Evolutionary conservation across 2,329 filamentous ascomycete species (phyloP), one percentile per base, ranked within the genome.

Genomic region (Paracamarosporium sp.): DNA sequence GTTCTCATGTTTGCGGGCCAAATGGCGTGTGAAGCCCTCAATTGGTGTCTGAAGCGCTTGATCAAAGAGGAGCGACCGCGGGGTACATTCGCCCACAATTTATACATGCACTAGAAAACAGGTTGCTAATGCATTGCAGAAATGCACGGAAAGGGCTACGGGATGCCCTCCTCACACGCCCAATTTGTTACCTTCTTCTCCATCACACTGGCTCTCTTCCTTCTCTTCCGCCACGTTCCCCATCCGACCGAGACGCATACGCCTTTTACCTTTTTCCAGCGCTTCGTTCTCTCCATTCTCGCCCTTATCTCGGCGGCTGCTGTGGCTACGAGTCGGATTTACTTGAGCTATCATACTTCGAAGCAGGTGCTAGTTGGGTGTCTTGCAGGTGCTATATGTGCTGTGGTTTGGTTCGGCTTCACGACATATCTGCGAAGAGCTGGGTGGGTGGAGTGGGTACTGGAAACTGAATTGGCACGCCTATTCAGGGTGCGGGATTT

Each of bases 101-200:
- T 9, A 2, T 77, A n/a, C 17, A 24, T 9, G 4, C 9, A 25
- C 13, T 17, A n/a, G 20, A 27, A 15, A 6, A 20, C 9, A 24
- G 41, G 1, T 17, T 40, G 46, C 61, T 65, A 38, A 68, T 38
- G 40, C 17, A 17, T 50, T 5, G 24, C 54, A 88, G 86, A 86
- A 77, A 87, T 89, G 82, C 88, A 93, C 71, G 86, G 92, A 55
- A 96, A 96, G 77, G 95, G 95, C 63, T 99, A 99, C 74, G 96
- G 95, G 68, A 99, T 99, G 96, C 95, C 95, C 11, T 89, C 86
- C 7, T 97, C 93, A 35, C 95, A 99, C 79, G 91, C 95, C 8
- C 95, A 99, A 80, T 99, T 97, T 75, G 90, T 94, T 60, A 86
- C 90, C 55, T 99, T 92, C 82, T 98, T 97, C 85, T 90, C 92